Percentiles rank a stretch among this genome's conserved stretches.
phyloP scores from a whole-genome alignment of 2,329 filamentous ascomycete genomes.

The Albifimbria verrucaria region DNA sequence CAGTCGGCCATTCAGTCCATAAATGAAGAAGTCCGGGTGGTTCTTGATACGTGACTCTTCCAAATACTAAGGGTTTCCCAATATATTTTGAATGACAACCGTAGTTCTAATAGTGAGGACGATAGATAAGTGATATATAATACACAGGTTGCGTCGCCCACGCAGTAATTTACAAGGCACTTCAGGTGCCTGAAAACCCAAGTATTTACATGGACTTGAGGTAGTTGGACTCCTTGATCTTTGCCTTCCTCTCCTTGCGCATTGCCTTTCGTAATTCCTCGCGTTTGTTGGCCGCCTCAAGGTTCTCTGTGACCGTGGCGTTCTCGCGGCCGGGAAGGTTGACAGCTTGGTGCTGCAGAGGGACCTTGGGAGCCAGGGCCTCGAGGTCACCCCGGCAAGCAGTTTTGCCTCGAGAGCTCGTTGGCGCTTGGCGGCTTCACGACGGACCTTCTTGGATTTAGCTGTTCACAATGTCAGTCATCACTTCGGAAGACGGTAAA shows the following conservation, averaged over 20 bases:
- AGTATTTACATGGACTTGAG: slow-evolving; percentile 68
- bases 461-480: slow-evolving; percentile 42
- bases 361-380: slow-evolving; percentile 64
- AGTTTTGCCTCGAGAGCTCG: slow-evolving; percentile 55
- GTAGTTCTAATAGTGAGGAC: no score
- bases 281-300: slow-evolving; percentile 49
- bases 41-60: no score
- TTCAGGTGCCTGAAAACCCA: slow-evolving; percentile 6
- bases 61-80: no score
- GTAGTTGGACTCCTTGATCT: slow-evolving; percentile 85
- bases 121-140: slow-evolving; percentile 18
- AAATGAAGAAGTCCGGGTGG: no score
- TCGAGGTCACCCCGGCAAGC: slow-evolving; percentile 64
- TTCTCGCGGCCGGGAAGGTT: slow-evolving; percentile 60
- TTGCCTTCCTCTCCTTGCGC: slow-evolving; percentile 69
- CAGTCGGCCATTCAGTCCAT: no score
- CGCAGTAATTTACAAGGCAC: slow-evolving; percentile 21
- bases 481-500: background rate
- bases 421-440: slow-evolving; percentile 64
- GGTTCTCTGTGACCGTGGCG: slow-evolving; percentile 39
- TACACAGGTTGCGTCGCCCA: slow-evolving; percentile 17
- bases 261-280: slow-evolving; percentile 66
- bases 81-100: no score
- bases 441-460: slow-evolving; percentile 81
- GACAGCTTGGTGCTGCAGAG: slow-evolving; percentile 72